Evolutionary conservation across 1,139 yeast genomes (phyloP).

Genomic region (Lodderomyces oxycetoniae): DNA sequence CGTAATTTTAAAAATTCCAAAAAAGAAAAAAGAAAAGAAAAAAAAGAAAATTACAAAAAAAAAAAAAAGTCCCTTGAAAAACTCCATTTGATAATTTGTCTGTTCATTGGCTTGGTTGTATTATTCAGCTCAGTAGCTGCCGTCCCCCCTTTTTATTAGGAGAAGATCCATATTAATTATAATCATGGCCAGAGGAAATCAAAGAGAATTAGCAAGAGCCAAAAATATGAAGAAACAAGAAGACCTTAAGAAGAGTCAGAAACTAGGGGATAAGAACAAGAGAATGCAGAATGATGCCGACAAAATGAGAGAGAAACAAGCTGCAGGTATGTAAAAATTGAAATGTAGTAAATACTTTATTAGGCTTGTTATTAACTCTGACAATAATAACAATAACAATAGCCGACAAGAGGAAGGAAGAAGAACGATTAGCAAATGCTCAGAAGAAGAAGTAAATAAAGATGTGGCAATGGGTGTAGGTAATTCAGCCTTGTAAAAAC

Average conservation of each 20-base stretch:
- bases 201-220: conserved; percentile 89
- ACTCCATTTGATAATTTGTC: too few relatives aligned
- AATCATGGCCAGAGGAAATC: conserved; percentile 91
- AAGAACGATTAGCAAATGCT: conserved; percentile 18
- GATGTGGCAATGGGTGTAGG: too few relatives aligned
- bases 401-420: conserved; percentile 65
- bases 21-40: neutral
- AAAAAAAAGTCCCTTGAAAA: too few relatives aligned
- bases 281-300: conserved; percentile 87
- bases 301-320: conserved; percentile 82
- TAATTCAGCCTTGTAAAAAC: too few relatives aligned
- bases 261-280: conserved; percentile 81
- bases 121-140: too few relatives aligned
- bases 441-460: conserved; percentile 15
- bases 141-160: too few relatives aligned
- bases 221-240: conserved; percentile 79
- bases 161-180: too few relatives aligned
- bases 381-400: too few relatives aligned
- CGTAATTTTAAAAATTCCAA: too few relatives aligned
- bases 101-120: too few relatives aligned
- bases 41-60: neutral
- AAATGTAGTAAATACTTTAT: neutral
- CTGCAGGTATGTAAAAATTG: conserved; percentile 52
- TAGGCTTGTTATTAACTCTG: too few relatives aligned
- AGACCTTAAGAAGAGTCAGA: conserved; percentile 55